These are phyloP conservation scores for Achaetomiella virescens DNA, from an alignment of 495 filamentous ascomycete species.

Conservation along the genomic window DNA sequence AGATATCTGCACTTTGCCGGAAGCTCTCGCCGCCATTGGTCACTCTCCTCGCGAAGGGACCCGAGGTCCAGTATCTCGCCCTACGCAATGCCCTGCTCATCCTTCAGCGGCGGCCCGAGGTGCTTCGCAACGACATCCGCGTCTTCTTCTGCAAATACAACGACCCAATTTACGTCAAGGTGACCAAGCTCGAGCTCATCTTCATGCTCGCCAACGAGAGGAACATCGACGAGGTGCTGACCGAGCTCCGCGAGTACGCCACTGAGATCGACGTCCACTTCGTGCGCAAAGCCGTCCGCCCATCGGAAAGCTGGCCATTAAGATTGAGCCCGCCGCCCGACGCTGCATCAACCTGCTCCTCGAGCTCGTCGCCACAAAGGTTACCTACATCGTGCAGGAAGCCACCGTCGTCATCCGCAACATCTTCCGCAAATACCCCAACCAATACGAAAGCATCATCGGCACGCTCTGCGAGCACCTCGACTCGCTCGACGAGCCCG, in stretches of 20 bases:
- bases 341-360: slow-evolving; percentile 89
- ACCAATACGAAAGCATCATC: slow-evolving; percentile 97
- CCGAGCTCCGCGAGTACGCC: slow-evolving; percentile 93
- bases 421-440: slow-evolving; percentile 98
- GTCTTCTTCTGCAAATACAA: slow-evolving; percentile 99
- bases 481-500: slow-evolving; percentile 96
- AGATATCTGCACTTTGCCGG: slow-evolving; percentile 78
- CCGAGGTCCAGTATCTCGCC: slow-evolving; percentile 95
- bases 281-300: slow-evolving; percentile 93
- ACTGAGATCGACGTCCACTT: slow-evolving; percentile 99
- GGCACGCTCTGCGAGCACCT: slow-evolving; percentile 90
- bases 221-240: slow-evolving; percentile 92
- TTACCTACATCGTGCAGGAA: slow-evolving; percentile 99
- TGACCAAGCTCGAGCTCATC: slow-evolving; percentile 96
- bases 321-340: slow-evolving; percentile 89
- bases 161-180: slow-evolving; percentile 98
- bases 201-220: slow-evolving; percentile 97
- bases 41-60: slow-evolving; percentile 89
- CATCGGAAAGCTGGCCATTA: slow-evolving; percentile 97
- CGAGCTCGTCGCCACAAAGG: slow-evolving; percentile 93
- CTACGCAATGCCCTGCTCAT: slow-evolving; percentile 92
- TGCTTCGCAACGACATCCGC: slow-evolving; percentile 91
- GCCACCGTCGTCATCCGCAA: slow-evolving; percentile 99
- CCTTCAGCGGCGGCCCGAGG: slow-evolving; percentile 86
- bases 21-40: slow-evolving; percentile 95